Conservation (phyloP, 1,284 basidiomycete genomes). For the Marasmius oreades region DNA sequence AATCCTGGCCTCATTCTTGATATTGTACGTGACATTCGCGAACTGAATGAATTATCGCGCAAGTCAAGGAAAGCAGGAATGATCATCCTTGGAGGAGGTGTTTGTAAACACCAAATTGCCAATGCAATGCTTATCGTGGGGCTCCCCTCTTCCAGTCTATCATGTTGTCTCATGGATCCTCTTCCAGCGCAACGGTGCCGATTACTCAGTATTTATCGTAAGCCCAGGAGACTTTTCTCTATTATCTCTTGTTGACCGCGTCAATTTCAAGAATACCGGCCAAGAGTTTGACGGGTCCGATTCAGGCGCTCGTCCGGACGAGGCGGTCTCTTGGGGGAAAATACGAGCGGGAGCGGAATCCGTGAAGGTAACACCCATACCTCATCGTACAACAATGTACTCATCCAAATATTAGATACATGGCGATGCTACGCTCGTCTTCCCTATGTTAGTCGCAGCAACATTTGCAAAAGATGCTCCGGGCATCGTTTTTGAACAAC, state of each 20-base stretch:
- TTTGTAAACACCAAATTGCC: slow-evolving; percentile 99
- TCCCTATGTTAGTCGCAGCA: slow-evolving; percentile 84
- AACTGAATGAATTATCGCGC: slow-evolving; percentile 88
- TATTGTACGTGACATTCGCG: slow-evolving; percentile 92
- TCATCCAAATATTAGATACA: slow-evolving; percentile 45
- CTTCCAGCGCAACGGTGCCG: slow-evolving; percentile 90
- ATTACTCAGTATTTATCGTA: slow-evolving; percentile 95
- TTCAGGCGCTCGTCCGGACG: slow-evolving; percentile 95
- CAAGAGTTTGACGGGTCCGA: slow-evolving; percentile 99
- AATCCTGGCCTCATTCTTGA: slow-evolving; percentile 88
- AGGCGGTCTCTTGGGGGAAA: slow-evolving; percentile 99
- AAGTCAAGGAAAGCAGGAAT: slow-evolving; percentile 94
- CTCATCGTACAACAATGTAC: not conserved
- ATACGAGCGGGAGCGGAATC: slow-evolving; percentile 88
- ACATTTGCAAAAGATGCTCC: slow-evolving; percentile 65
- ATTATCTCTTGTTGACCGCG: slow-evolving; percentile 8
- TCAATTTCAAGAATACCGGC: slow-evolving; percentile 76
- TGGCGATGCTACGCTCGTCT: slow-evolving; percentile 86
- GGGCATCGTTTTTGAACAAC: not conserved
- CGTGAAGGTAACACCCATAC: slow-evolving; percentile 69
- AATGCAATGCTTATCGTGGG: slow-evolving; percentile 97
- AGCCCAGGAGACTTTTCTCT: slow-evolving; percentile 21
- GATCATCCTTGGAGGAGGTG: slow-evolving; percentile 97
- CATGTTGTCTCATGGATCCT: slow-evolving; percentile 11
- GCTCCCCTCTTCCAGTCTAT: not conserved